These are phyloP conservation scores for Fusarium sororula DNA, from an alignment of 2,329 filamentous ascomycete species.

Conservation along the genomic window DNA sequence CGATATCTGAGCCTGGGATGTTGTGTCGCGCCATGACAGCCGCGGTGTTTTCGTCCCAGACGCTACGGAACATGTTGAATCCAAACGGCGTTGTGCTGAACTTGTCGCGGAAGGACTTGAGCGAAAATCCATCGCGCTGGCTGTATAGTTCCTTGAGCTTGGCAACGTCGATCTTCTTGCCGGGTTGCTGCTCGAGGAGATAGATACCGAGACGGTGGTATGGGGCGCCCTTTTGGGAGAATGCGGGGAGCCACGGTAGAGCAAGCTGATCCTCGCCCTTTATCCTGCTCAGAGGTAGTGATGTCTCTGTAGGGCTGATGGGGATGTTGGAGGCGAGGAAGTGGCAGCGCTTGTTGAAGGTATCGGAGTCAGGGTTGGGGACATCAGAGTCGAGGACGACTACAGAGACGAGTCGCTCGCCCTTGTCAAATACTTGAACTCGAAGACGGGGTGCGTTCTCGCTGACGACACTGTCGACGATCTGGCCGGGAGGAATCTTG, in stretches of 20 bases:
- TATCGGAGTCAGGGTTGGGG: conserved; percentile 77
- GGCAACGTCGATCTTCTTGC: conserved; percentile 64
- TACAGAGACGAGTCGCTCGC: conserved; percentile 83
- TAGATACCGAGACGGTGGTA: conserved; percentile 91
- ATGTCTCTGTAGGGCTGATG: conserved; percentile 61
- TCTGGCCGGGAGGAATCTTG: conserved; percentile 78
- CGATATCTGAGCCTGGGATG: conserved; percentile 79
- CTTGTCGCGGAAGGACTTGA: conserved; percentile 78
- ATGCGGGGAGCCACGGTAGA: conserved; percentile 84
- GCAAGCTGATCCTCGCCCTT: conserved; percentile 72
- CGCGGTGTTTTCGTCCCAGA: conserved; percentile 90
- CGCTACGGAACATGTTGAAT: conserved; percentile 84
- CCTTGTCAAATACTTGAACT: conserved; percentile 85
- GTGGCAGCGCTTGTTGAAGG: conserved; percentile 84
- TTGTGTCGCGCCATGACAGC: conserved; percentile 84
- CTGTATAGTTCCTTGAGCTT: conserved; percentile 63
- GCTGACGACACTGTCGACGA: conserved; percentile 78
- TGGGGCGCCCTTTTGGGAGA: conserved; percentile 86
- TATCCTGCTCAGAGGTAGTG: conserved; percentile 72
- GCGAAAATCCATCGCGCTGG: conserved; percentile 73
- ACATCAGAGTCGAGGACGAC: conserved; percentile 92
- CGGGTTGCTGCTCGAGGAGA: conserved; percentile 80
- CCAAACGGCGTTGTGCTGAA: conserved; percentile 78
- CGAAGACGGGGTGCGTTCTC: conserved; percentile 78
- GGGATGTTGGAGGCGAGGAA: conserved; percentile 78